Conservation (phyloP, 305 asterid species). For the Fraxinus albicans region DNA sequence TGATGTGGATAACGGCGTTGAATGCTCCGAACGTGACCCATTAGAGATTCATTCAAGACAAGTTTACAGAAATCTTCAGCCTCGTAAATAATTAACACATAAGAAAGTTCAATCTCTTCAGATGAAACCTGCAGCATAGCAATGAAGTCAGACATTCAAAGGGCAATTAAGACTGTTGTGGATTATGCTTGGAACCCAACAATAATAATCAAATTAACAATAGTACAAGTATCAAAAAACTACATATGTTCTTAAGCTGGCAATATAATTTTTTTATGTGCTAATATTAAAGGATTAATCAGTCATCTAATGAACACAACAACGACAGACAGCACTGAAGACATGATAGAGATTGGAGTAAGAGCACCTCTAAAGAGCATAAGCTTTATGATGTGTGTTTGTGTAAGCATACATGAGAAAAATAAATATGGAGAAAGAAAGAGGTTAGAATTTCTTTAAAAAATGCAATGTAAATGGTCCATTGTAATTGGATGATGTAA, state of each 20-base stretch:
- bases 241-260: slow-evolving; percentile 7
- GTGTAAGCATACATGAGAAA: background rate
- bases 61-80: slow-evolving; percentile 91
- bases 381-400: background rate
- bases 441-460: background rate
- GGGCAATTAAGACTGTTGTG: slow-evolving; percentile 13
- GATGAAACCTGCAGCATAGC: slow-evolving; percentile 57
- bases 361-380: background rate
- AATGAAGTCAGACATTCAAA: slow-evolving; percentile 4
- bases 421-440: background rate
- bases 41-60: slow-evolving; percentile 49
- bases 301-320: background rate
- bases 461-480: background rate
- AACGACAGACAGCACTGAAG: background rate
- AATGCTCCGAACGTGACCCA: slow-evolving; percentile 56
- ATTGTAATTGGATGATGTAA: background rate
- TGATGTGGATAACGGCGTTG: slow-evolving; percentile 66
- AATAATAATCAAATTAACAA: slow-evolving; percentile 7
- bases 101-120: slow-evolving; percentile 47
- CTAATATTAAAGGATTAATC: background rate
- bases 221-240: slow-evolving; percentile 6
- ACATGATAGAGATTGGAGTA: background rate
- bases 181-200: slow-evolving; percentile 9
- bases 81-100: slow-evolving; percentile 64
- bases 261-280: background rate